Evolutionary conservation across 352 stramenopile genomes (phyloP).

Genomic region (Globisporangium okanoganense): DNA sequence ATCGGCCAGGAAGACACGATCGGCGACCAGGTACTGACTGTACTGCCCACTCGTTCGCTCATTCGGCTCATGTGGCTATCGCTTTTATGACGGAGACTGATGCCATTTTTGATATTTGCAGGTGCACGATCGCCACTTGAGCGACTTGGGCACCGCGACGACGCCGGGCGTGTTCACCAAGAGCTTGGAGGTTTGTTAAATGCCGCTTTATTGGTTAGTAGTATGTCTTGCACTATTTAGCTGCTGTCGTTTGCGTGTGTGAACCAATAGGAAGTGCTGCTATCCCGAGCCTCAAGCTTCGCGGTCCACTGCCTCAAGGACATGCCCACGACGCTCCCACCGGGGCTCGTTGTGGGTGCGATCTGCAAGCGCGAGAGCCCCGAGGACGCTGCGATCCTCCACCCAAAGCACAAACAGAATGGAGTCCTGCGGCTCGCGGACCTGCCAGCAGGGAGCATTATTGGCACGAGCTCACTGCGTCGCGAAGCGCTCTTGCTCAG

Average conservation of each 20-base stretch:
- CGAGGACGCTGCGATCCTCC: conserved; percentile 77
- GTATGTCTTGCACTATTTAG: no score
- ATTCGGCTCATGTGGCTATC: no score
- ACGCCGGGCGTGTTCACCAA: conserved; percentile 86
- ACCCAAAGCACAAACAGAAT: conserved; percentile 79
- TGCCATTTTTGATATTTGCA: no score
- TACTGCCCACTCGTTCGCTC: no score
- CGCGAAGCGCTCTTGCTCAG: conserved; percentile 68
- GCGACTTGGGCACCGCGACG: conserved; percentile 64
- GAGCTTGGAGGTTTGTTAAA: conserved; percentile 60
- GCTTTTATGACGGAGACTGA: no score
- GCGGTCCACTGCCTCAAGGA: conserved; percentile 89
- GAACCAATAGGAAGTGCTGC: conserved; percentile 59
- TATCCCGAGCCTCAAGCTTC: conserved; percentile 67
- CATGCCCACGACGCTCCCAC: conserved; percentile 81
- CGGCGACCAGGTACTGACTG: conserved; percentile 75
- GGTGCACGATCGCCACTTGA: conserved; percentile 72
- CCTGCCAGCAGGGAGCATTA: conserved; percentile 61
- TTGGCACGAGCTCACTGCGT: conserved; percentile 83
- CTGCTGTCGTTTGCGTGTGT: no score
- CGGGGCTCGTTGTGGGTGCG: conserved; percentile 71
- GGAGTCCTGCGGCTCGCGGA: conserved; percentile 46
- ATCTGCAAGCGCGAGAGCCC: conserved; percentile 84
- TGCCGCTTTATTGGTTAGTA: neutral
- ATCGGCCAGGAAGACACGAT: conserved; percentile 81